These are phyloP conservation scores for Chalciporus piperatus DNA, from an alignment of 768 basidiomycete genomes.

Conservation along the genomic window DNA sequence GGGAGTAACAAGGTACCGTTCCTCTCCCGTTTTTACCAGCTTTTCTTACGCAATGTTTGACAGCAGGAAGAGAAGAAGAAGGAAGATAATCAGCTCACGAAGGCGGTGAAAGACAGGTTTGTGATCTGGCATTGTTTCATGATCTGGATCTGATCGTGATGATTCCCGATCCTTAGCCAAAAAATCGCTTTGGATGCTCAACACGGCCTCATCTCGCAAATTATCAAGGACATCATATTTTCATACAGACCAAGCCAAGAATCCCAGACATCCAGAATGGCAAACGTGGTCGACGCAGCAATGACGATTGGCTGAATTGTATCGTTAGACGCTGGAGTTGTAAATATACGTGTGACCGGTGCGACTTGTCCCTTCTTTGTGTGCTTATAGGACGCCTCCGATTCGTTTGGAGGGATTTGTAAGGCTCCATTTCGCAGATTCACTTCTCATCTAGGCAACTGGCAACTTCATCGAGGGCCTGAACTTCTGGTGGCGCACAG, in stretches of 20 bases:
- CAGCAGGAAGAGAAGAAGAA: slow-evolving; percentile 72
- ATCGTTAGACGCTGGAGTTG: neutral
- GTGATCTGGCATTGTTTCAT: slow-evolving; percentile 13
- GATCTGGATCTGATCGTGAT: neutral
- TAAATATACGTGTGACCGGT: neutral
- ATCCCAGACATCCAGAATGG: slow-evolving; percentile 20
- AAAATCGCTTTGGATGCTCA: slow-evolving; percentile 90
- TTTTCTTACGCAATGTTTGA: neutral
- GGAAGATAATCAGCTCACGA: slow-evolving; percentile 82
- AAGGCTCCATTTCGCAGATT: no score
- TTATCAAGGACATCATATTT: slow-evolving; percentile 91
- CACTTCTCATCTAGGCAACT: no score
- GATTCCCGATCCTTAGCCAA: slow-evolving; percentile 45
- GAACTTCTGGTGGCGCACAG: no score
- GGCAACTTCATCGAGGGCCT: no score
- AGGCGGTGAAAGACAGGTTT: slow-evolving; percentile 90
- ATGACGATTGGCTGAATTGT: slow-evolving; percentile 30
- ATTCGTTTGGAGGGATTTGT: no score
- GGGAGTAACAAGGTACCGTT: slow-evolving; percentile 39
- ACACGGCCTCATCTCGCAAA: slow-evolving; percentile 90
- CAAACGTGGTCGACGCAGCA: slow-evolving; percentile 36
- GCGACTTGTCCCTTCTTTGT: neutral
- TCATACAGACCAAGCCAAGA: slow-evolving; percentile 44
- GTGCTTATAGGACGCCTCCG: neutral
- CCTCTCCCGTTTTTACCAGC: neutral